Evolutionary conservation across 768 basidiomycete species (phyloP).

Genomic region (Tricholoma terreum): DNA sequence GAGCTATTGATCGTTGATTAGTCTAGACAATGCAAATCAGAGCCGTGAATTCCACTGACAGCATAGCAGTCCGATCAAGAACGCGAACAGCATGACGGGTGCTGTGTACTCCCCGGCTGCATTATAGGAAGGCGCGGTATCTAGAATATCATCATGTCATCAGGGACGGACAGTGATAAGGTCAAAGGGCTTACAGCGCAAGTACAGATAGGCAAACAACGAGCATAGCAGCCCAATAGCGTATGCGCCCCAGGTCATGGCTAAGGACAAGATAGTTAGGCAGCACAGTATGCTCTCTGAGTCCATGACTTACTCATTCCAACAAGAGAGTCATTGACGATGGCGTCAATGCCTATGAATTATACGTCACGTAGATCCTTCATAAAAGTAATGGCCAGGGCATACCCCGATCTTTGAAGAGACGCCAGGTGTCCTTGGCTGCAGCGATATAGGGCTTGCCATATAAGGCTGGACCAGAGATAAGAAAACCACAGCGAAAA

Average conservation of each 20-base stretch:
- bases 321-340: constrained; percentile 82
- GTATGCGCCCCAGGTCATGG: constrained; percentile 80
- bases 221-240: constrained; percentile 69
- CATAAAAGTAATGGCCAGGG: constrained; percentile 3
- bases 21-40: constrained; percentile 1
- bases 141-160: constrained; percentile 29
- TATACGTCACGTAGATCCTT: constrained; percentile 16
- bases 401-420: constrained; percentile 69
- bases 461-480: constrained; percentile 55
- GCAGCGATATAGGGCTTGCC: constrained; percentile 80
- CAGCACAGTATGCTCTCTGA: neutral
- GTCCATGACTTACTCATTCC: constrained; percentile 56
- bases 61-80: constrained; percentile 74
- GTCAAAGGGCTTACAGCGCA: constrained; percentile 50
- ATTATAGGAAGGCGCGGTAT: constrained; percentile 75
- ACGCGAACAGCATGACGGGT: constrained; percentile 73
- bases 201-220: constrained; percentile 74
- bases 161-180: neutral
- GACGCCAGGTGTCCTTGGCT: constrained; percentile 80
- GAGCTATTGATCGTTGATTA: constrained; percentile 34
- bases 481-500: neutral
- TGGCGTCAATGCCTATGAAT: constrained; percentile 60
- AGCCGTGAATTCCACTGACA: constrained; percentile 39
- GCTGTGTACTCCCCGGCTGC: constrained; percentile 72
- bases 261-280: constrained; percentile 26